phyloP scores from a whole-genome alignment of 768 basidiomycete genomes.

The Boletellus ananiceps region DNA sequence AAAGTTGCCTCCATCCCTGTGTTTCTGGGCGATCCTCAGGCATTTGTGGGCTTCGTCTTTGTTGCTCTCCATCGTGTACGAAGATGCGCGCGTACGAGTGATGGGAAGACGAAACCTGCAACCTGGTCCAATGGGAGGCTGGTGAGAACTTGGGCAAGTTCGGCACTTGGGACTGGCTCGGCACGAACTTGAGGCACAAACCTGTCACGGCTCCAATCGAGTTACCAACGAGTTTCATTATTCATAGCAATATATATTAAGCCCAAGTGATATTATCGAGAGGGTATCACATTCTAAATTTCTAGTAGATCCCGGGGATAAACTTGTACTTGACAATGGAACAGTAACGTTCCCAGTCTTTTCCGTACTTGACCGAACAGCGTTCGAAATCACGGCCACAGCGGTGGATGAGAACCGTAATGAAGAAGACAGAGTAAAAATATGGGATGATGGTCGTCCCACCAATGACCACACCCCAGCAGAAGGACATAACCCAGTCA shows the following conservation, averaged over 20 bases:
- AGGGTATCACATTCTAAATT: conserved; percentile 32
- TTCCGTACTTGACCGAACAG: conserved; percentile 88
- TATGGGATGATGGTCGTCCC: conserved; percentile 81
- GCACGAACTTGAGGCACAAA: neutral
- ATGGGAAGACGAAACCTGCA: conserved; percentile 5
- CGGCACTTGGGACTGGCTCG: conserved; percentile 14
- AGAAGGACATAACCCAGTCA: conserved; percentile 83
- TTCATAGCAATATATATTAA: neutral
- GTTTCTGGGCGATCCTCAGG: conserved; percentile 71
- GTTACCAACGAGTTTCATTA: neutral
- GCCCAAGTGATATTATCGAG: conserved; percentile 6
- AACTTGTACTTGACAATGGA: conserved; percentile 85
- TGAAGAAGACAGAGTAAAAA: conserved; percentile 97
- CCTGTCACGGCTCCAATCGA: neutral
- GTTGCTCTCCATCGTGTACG: conserved; percentile 69
- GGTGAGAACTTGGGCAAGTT: conserved; percentile 23
- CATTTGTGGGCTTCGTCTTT: conserved; percentile 86
- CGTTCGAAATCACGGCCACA: conserved; percentile 93
- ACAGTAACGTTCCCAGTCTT: conserved; percentile 93
- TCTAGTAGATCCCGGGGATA: conserved; percentile 80
- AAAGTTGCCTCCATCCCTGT: conserved; percentile 67
- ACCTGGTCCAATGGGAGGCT: too few species aligned
- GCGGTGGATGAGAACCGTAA: conserved; percentile 86
- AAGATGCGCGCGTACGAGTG: conserved; percentile 5
- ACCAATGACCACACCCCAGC: conserved; percentile 80